phyloP scores from a whole-genome alignment of 2,329 filamentous ascomycete genomes.

The Colletotrichum sp. region DNA sequence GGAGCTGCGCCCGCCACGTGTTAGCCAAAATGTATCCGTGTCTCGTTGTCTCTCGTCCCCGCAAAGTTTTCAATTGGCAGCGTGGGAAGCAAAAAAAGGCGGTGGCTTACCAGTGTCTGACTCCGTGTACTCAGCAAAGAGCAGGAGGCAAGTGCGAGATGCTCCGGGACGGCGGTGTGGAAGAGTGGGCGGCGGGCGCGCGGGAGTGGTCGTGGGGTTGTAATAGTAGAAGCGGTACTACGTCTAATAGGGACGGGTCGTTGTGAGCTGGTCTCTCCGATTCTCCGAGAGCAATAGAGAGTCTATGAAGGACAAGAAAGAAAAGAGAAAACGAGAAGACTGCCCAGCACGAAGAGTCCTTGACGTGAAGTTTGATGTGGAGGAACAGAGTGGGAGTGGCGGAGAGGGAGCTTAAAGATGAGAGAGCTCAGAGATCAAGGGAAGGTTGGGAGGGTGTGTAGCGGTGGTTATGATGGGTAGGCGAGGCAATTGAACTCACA shows the following conservation, averaged over 20 bases:
- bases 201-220: not conserved
- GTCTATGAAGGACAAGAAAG: constrained; percentile 20
- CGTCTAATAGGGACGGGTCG: not conserved
- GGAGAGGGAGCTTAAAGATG: constrained; percentile 21
- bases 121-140: constrained; percentile 46
- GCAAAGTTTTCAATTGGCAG: not conserved
- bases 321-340: constrained; percentile 20
- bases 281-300: constrained; percentile 17
- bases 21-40: constrained; percentile 2
- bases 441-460: constrained; percentile 7
- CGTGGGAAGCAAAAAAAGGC: not conserved
- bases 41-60: not conserved
- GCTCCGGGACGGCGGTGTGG: constrained; percentile 13
- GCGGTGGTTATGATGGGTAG: constrained; percentile 13
- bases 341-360: constrained; percentile 14
- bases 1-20: constrained; percentile 12
- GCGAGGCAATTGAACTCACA: constrained; percentile 13
- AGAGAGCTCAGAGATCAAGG: constrained; percentile 9
- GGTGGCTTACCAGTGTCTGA: constrained; percentile 20
- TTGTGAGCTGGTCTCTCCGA: constrained; percentile 14
- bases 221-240: not conserved
- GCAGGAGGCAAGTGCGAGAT: constrained; percentile 33
- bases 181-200: not conserved
- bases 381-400: constrained; percentile 1
- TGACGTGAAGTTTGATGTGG: constrained; percentile 8